Conservation (phyloP, 225 moss, liverwort and hornwort genomes). For the Bryoerythrophyllum caledonicum region DNA sequence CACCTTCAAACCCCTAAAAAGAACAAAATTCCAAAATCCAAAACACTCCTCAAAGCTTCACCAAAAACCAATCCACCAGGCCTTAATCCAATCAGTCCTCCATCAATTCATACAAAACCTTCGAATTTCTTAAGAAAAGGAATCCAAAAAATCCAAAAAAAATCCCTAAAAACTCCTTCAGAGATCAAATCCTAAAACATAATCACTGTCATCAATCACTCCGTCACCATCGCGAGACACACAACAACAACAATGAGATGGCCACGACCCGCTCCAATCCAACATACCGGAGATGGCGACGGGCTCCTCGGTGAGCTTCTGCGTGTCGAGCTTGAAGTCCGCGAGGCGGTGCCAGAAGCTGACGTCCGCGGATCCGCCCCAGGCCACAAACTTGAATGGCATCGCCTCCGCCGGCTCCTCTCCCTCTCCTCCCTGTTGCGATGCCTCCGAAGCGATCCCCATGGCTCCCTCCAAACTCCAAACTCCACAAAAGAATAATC, state of each 20-base stretch:
- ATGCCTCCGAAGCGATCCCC: constrained; percentile 34
- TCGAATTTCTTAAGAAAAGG: background rate
- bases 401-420: constrained; percentile 25
- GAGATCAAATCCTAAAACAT: too few relatives aligned
- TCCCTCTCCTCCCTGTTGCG: background rate
- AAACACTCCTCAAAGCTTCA: too few relatives aligned
- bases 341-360: constrained; percentile 97
- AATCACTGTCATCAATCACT: too few relatives aligned
- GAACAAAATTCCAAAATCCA: too few relatives aligned
- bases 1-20: too few relatives aligned
- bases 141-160: too few relatives aligned
- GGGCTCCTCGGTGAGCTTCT: constrained; percentile 81
- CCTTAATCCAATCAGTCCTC: too few relatives aligned
- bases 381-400: constrained; percentile 82
- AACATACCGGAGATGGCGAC: constrained; percentile 60
- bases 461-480: constrained; percentile 6
- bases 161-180: too few relatives aligned
- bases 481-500: background rate
- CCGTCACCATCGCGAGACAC: background rate
- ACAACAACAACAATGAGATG: too few relatives aligned
- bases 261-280: background rate
- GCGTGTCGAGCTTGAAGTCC: constrained; percentile 93
- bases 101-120: too few relatives aligned
- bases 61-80: too few relatives aligned
- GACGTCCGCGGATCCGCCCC: constrained; percentile 89